Conservation (phyloP, 2,329 filamentous ascomycete species). For the Fusarium sp. region DNA sequence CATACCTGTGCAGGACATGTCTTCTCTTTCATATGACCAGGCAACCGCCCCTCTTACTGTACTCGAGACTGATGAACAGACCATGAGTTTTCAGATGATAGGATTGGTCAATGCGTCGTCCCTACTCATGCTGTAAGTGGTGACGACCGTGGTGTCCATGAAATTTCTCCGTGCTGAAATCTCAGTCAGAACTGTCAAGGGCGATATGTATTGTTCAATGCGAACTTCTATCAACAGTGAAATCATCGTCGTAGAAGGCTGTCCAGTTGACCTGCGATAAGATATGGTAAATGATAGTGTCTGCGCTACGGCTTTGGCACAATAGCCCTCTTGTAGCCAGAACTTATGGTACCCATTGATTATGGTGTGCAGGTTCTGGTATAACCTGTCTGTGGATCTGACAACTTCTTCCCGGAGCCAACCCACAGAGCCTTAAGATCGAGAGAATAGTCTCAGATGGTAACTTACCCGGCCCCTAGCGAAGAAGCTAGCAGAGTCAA, state of each 20-base stretch:
- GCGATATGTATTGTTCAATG: background rate
- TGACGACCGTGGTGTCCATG: conserved; percentile 1
- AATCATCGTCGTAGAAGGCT: background rate
- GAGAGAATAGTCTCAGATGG: conserved; percentile 1
- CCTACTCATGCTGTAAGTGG: background rate
- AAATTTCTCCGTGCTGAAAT: background rate
- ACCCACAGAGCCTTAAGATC: background rate
- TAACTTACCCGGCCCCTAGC: background rate
- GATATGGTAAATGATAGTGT: background rate
- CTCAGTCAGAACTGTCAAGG: background rate
- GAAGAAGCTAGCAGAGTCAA: background rate
- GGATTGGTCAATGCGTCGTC: background rate
- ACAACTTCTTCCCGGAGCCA: background rate
- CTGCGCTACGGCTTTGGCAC: background rate
- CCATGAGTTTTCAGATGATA: background rate
- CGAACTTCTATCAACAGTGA: background rate
- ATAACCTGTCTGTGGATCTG: background rate
- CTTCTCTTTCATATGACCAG: background rate
- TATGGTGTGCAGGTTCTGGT: background rate
- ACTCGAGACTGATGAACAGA: background rate
- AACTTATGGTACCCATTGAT: background rate
- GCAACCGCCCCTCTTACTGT: conserved; percentile 1
- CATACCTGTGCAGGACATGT: background rate
- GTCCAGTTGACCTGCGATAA: background rate
- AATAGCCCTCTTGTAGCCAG: background rate